phyloP scores from a whole-genome alignment of 2,329 filamentous ascomycete species.

The Colletotrichum liriopes region DNA sequence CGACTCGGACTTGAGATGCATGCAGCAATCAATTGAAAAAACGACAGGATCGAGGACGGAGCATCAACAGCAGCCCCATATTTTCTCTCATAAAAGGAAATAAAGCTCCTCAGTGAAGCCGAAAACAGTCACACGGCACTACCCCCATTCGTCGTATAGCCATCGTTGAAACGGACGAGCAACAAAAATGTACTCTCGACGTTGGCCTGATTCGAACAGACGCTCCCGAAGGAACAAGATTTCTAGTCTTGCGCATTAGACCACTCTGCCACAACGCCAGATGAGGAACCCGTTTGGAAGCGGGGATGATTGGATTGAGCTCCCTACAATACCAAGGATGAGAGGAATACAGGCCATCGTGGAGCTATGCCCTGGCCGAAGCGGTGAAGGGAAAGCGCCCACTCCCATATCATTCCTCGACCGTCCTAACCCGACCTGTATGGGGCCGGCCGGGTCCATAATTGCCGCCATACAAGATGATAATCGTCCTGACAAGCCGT shows the following conservation, averaged over 20 bases:
- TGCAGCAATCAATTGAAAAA: background rate
- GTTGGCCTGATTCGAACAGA: conserved; percentile 44
- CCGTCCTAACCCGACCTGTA: background rate
- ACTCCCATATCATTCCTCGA: background rate
- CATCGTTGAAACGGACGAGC: background rate
- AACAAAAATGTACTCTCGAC: conserved; percentile 11
- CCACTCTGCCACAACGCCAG: conserved; percentile 43
- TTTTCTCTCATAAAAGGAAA: background rate
- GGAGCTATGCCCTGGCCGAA: background rate
- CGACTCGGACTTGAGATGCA: background rate
- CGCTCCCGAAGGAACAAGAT: conserved; percentile 43
- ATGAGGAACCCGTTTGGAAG: background rate
- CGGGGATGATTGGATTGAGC: background rate
- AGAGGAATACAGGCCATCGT: background rate
- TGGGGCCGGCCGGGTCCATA: background rate
- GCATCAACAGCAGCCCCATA: background rate
- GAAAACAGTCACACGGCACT: background rate
- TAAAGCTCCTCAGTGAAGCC: background rate
- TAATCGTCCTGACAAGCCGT: background rate
- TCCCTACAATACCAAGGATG: background rate
- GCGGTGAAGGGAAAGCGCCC: conserved; percentile 13
- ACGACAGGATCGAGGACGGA: background rate
- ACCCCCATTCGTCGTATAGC: too few relatives aligned
- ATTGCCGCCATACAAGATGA: background rate
- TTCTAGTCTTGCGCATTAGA: conserved; percentile 44